These are phyloP conservation scores for Phaeotremella skinneri DNA, from an alignment of 768 basidiomycete genomes.

Conservation along the genomic window DNA sequence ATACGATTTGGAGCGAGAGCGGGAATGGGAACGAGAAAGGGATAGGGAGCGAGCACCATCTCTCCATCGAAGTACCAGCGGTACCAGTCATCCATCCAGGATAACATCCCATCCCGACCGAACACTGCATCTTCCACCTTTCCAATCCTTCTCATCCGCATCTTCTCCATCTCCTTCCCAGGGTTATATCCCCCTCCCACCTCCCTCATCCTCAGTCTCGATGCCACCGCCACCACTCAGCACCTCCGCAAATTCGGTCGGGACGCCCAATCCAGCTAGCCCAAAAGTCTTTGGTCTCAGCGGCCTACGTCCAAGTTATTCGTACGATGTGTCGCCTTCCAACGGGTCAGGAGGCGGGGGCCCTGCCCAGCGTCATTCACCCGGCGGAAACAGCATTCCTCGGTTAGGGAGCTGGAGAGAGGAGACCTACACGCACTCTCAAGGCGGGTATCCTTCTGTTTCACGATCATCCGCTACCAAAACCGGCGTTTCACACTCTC, in stretches of 20 bases:
- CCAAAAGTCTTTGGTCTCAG: conserved; percentile 1
- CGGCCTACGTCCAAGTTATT: conserved; percentile 8
- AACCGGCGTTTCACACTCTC: not conserved
- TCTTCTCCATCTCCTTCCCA: not conserved
- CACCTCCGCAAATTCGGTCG: not conserved
- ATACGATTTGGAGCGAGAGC: not conserved
- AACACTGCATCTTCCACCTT: not conserved
- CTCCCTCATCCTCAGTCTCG: not conserved
- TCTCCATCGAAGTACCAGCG: not conserved
- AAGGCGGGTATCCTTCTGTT: not conserved
- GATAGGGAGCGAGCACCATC: not conserved
- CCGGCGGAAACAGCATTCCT: not conserved
- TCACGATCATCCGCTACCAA: not conserved
- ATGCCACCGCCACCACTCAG: not conserved
- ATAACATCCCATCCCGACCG: not conserved
- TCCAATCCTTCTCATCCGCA: not conserved
- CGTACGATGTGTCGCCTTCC: not conserved
- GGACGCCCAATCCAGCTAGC: not conserved
- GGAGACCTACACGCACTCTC: not conserved
- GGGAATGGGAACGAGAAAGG: conserved; percentile 1
- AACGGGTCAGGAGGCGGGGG: not conserved
- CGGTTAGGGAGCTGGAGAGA: not conserved
- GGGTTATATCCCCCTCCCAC: not conserved
- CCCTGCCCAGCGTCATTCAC: not conserved
- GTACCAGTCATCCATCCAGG: not conserved